Conservation (phyloP, 1,139 yeast genomes). For the Kluyveromyces marxianus region DNA sequence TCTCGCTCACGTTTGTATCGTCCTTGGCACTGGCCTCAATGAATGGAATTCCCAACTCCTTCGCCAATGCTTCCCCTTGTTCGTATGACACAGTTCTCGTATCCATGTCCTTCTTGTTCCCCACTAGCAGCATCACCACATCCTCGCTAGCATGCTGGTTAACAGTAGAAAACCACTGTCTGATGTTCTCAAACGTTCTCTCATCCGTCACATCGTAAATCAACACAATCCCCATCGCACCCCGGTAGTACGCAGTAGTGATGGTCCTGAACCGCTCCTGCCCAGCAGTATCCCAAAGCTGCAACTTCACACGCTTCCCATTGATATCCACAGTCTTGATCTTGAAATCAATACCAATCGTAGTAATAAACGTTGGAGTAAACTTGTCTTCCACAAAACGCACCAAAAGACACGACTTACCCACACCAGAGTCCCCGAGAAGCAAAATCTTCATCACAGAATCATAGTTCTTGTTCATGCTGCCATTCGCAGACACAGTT, state of each 20-base stretch:
- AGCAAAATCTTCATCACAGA: slow-evolving; percentile 88
- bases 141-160: slow-evolving; percentile 95
- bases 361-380: slow-evolving; percentile 92
- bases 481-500: slow-evolving; percentile 25
- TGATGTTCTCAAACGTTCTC: slow-evolving; percentile 74
- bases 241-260: slow-evolving; percentile 96
- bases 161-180: slow-evolving; percentile 91
- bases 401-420: slow-evolving; percentile 87
- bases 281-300: slow-evolving; percentile 99
- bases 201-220: slow-evolving; percentile 96
- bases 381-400: slow-evolving; percentile 96
- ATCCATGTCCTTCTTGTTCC: slow-evolving; percentile 81
- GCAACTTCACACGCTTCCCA: slow-evolving; percentile 87
- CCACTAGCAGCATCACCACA: slow-evolving; percentile 88
- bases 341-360: slow-evolving; percentile 96
- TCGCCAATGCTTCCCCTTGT: slow-evolving; percentile 87
- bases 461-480: slow-evolving; percentile 64
- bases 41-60: slow-evolving; percentile 80
- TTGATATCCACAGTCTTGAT: slow-evolving; percentile 93
- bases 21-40: slow-evolving; percentile 95
- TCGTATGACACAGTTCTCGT: slow-evolving; percentile 75
- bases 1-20: slow-evolving; percentile 83
- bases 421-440: slow-evolving; percentile 97
- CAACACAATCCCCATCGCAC: slow-evolving; percentile 95
- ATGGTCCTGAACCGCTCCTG: slow-evolving; percentile 97